Evolutionary conservation across 1,139 yeast species (phyloP).

Genomic region (Geotrichum siamense): DNA sequence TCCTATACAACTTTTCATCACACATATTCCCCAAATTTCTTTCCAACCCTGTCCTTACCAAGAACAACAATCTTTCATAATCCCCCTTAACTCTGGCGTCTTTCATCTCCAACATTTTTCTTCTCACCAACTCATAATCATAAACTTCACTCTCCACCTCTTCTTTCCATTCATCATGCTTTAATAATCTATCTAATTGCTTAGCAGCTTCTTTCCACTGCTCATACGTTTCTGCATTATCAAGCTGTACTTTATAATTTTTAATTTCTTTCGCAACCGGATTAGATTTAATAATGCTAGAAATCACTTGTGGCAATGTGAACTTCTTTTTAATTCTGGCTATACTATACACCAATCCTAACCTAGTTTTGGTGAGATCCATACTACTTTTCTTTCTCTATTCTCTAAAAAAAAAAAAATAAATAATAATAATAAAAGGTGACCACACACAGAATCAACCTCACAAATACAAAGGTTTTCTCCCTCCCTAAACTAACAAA

Average conservation of each 20-base stretch:
- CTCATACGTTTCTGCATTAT: conserved; percentile 47
- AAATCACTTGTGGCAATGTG: background rate
- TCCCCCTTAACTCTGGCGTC: conserved; percentile 54
- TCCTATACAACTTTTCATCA: conserved; percentile 65
- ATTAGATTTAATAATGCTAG: background rate
- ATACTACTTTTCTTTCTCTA: too few species aligned
- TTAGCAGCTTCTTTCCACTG: conserved; percentile 65
- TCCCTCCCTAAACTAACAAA: too few species aligned
- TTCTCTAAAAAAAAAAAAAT: too few species aligned
- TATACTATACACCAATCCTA: too few species aligned
- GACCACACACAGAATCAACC: too few species aligned
- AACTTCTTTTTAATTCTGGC: background rate
- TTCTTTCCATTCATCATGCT: conserved; percentile 65
- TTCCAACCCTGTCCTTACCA: conserved; percentile 77
- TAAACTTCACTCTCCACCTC: conserved; percentile 56
- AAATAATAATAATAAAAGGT: too few species aligned
- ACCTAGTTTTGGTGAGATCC: too few species aligned
- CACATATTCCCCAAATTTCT: conserved; percentile 88
- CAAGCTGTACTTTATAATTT: conserved; percentile 16
- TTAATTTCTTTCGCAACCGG: conserved; percentile 1
- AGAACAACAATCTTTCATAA: conserved; percentile 53
- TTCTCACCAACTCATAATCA: conserved; percentile 57
- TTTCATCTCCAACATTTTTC: conserved; percentile 51
- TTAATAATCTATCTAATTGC: conserved; percentile 56
- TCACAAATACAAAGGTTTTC: too few species aligned